Conservation (phyloP, 192 early-diverging fungal species). For the Coemansia sp. region DNA sequence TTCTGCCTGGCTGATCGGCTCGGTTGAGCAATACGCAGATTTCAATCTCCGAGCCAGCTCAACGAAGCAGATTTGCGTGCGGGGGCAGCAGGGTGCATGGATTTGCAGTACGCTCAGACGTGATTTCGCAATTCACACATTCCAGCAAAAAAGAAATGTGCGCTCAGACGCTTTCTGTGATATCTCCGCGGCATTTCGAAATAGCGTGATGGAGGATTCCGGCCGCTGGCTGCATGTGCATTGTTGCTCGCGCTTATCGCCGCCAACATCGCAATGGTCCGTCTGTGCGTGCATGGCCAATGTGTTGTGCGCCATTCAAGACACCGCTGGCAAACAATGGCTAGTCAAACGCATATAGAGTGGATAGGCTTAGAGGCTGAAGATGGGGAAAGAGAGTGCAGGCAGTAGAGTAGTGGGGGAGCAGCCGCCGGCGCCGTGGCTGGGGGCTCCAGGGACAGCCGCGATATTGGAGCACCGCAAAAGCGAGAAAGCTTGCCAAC, state of each 20-base stretch:
- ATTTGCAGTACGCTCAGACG: conserved; percentile 6
- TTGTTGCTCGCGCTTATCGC: conserved; percentile 1
- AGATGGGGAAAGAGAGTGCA: neutral
- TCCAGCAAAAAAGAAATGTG: neutral
- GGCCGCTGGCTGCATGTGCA: neutral
- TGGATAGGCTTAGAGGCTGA: neutral
- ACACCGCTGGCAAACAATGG: conserved; percentile 7
- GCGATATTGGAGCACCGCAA: neutral
- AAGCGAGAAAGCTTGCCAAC: neutral
- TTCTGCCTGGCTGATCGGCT: neutral
- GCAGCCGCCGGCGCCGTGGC: neutral
- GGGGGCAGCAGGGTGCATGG: conserved; percentile 6
- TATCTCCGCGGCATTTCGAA: conserved; percentile 5
- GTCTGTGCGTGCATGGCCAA: conserved; percentile 19
- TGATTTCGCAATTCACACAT: conserved; percentile 4
- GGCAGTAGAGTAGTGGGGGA: neutral
- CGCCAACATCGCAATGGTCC: conserved; percentile 7
- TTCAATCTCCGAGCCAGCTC: conserved; percentile 10
- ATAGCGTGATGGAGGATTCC: conserved; percentile 4
- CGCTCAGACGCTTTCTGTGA: conserved; percentile 14
- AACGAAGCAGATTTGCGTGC: neutral
- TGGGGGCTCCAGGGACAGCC: neutral
- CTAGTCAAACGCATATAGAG: neutral
- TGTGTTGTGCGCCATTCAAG: neutral
- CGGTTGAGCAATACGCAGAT: neutral